Percentiles rank a stretch among this genome's conserved stretches.
phyloP scores from a whole-genome alignment of 495 filamentous ascomycete species.

The Pyrenula massariospora region DNA sequence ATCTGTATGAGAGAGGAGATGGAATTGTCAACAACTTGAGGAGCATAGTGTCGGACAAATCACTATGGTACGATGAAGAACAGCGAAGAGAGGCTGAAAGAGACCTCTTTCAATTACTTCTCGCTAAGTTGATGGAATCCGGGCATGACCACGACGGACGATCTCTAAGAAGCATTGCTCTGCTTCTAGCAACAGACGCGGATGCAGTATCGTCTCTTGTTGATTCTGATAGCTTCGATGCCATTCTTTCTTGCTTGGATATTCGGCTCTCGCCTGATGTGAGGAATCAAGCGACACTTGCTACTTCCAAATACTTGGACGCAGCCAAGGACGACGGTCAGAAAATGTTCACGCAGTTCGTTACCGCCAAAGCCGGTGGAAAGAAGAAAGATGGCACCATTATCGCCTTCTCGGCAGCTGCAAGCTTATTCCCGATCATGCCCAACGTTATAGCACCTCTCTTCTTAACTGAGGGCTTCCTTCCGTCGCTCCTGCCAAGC shows the following conservation, averaged over 20 bases:
- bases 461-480: slow-evolving; percentile 78
- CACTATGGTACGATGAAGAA: slow-evolving; percentile 43
- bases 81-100: slow-evolving; percentile 35
- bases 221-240: slow-evolving; percentile 68
- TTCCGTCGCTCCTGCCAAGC: slow-evolving; percentile 53
- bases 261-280: slow-evolving; percentile 56
- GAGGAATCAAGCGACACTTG: slow-evolving; percentile 62
- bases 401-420: slow-evolving; percentile 77
- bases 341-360: slow-evolving; percentile 53
- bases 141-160: slow-evolving; percentile 47
- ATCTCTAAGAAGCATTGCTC: slow-evolving; percentile 50
- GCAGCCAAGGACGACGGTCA: slow-evolving; percentile 56
- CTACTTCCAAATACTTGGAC: slow-evolving; percentile 69
- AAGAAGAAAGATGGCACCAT: slow-evolving; percentile 47
- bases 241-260: slow-evolving; percentile 67
- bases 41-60: slow-evolving; percentile 41
- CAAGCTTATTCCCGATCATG: slow-evolving; percentile 75
- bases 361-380: slow-evolving; percentile 40
- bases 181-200: slow-evolving; percentile 48
- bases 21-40: slow-evolving; percentile 46
- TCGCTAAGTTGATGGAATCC: slow-evolving; percentile 52
- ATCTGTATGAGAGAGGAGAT: slow-evolving; percentile 49
- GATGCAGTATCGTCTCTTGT: slow-evolving; percentile 50
- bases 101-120: slow-evolving; percentile 54
- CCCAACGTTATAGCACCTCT: slow-evolving; percentile 56